A percentile compares a stretch with the other conserved stretches of the same genome.
phyloP scores from a whole-genome alignment of 2,329 filamentous ascomycete genomes.

The Sclerotinia trifoliorum region DNA sequence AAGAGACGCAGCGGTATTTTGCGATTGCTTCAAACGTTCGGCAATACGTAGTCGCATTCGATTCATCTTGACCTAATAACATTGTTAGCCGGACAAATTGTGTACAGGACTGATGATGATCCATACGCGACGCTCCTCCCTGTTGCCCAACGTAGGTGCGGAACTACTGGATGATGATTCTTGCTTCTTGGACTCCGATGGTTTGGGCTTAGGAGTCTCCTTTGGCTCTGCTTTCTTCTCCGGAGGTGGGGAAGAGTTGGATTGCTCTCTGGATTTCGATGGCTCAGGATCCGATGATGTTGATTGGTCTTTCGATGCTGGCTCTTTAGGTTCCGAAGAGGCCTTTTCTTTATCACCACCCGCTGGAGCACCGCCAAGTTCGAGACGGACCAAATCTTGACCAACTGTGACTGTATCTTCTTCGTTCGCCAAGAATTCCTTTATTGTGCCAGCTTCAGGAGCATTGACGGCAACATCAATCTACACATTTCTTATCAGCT shows the following conservation, averaged over 20 bases:
- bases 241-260: slow-evolving; percentile 43
- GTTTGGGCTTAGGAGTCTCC: slow-evolving; percentile 42
- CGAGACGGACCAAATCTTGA: slow-evolving; percentile 84
- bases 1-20: slow-evolving; percentile 94
- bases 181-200: slow-evolving; percentile 41
- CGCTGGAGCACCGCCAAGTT: slow-evolving; percentile 66
- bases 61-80: slow-evolving; percentile 92
- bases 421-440: slow-evolving; percentile 86
- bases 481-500: slow-evolving; percentile 45
- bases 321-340: slow-evolving; percentile 54
- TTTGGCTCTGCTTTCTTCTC: slow-evolving; percentile 46
- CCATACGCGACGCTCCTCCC: slow-evolving; percentile 84
- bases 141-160: slow-evolving; percentile 58
- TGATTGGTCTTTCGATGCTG: slow-evolving; percentile 56
- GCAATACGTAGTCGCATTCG: slow-evolving; percentile 97
- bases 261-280: slow-evolving; percentile 43
- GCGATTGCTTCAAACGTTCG: slow-evolving; percentile 97
- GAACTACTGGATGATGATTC: slow-evolving; percentile 38
- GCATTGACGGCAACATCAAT: slow-evolving; percentile 98
- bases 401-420: slow-evolving; percentile 95
- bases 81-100: slow-evolving; percentile 23
- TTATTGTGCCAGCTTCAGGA: slow-evolving; percentile 84
- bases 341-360: slow-evolving; percentile 55
- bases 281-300: slow-evolving; percentile 48
- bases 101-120: neutral